phyloP scores from a whole-genome alignment of 169 alveolate genomes.

The Plasmodium vinckei region DNA sequence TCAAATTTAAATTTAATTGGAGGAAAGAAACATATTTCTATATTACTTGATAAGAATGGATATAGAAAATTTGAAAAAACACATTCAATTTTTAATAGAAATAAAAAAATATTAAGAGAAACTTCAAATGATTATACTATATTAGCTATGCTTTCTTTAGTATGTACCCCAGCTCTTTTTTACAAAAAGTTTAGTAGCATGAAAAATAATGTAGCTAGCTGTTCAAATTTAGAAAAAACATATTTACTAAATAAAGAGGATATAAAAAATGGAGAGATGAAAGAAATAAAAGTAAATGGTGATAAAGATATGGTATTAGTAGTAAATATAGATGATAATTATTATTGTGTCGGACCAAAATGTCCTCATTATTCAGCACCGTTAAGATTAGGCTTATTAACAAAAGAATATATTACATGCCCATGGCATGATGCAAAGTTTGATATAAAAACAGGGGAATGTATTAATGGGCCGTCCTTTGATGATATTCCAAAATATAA shows the following conservation, averaged over 20 bases:
- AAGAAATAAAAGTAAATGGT: conserved; percentile 78
- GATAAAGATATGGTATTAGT: conserved; percentile 81
- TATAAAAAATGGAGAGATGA: conserved; percentile 83
- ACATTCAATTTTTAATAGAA: not conserved
- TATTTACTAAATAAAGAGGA: conserved; percentile 75
- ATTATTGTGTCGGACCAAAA: conserved; percentile 84
- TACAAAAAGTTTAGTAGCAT: not conserved
- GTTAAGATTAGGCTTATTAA: conserved; percentile 79
- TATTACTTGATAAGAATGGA: not conserved
- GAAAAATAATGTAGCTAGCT: conserved; percentile 10
- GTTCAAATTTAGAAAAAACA: conserved; percentile 54
- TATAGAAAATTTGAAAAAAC: not conserved
- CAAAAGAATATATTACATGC: conserved; percentile 82
- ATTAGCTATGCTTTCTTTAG: conserved; percentile 11
- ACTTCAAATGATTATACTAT: conserved; percentile 12
- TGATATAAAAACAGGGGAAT: conserved; percentile 83
- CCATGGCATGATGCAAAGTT: conserved; percentile 89
- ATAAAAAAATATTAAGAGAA: not conserved
- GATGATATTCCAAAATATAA: conserved; percentile 82
- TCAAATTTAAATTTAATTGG: no score
- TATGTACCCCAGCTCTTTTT: conserved; percentile 10
- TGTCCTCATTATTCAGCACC: conserved; percentile 87
- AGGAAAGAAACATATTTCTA: no score
- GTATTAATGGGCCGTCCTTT: conserved; percentile 85
- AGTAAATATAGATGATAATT: conserved; percentile 75